Conservation (phyloP, 2,329 filamentous ascomycete species). For the Botrytis pseudocinerea region DNA sequence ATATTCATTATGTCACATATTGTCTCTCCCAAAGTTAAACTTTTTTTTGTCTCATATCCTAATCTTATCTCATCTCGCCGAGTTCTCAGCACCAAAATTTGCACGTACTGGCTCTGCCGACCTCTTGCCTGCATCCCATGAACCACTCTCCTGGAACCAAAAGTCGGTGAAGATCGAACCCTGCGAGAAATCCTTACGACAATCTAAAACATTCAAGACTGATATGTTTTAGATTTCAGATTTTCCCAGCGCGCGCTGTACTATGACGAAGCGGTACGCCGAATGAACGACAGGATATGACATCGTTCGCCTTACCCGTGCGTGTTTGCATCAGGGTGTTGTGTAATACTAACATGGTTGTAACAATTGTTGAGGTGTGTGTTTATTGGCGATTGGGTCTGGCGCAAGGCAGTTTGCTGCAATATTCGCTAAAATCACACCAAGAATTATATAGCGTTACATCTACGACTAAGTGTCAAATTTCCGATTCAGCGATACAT, state of each 20-base stretch:
- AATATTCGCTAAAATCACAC: neutral
- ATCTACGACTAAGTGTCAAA: neutral
- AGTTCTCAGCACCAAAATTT: neutral
- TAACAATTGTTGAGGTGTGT: neutral
- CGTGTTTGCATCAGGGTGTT: neutral
- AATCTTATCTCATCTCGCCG: neutral
- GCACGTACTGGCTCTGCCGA: neutral
- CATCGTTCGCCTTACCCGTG: neutral
- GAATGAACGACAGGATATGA: neutral
- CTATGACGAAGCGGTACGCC: neutral
- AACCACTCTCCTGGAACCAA: conserved; percentile 19
- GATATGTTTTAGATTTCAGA: neutral
- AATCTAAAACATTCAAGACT: neutral
- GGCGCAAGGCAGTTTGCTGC: neutral
- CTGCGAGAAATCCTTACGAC: neutral
- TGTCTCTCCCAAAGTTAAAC: neutral
- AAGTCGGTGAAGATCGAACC: conserved; percentile 20
- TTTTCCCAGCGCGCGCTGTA: neutral
- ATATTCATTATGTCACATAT: neutral
- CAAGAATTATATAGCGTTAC: neutral
- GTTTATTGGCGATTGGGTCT: neutral
- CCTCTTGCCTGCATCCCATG: conserved; percentile 1
- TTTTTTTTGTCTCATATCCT: neutral
- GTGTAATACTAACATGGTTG: neutral
- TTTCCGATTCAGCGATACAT: neutral